Evolutionary conservation across 352 stramenopile genomes (phyloP).

Genomic region (Albugo candida): DNA sequence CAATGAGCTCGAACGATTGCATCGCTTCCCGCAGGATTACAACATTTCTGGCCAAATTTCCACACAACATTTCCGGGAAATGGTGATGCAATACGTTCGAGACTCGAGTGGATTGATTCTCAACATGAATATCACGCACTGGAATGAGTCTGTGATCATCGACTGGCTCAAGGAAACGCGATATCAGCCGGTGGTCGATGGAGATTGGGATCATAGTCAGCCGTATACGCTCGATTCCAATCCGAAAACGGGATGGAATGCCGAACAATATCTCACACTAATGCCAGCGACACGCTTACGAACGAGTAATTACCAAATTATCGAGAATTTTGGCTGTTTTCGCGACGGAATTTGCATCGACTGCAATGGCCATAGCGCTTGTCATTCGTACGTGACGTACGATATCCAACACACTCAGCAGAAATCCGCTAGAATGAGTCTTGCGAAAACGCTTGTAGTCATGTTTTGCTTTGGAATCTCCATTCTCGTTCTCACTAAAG

Average conservation of each 20-base stretch:
- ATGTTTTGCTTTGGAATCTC: constrained; percentile 83
- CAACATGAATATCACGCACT: constrained; percentile 32
- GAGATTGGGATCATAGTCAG: constrained; percentile 21
- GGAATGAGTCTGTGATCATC: constrained; percentile 17
- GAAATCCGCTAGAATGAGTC: constrained; percentile 33
- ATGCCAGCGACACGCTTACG: constrained; percentile 22
- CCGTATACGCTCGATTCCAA: constrained; percentile 26
- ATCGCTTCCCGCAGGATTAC: constrained; percentile 70
- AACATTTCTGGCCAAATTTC: constrained; percentile 38
- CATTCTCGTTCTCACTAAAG: constrained; percentile 83
- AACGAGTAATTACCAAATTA: constrained; percentile 28
- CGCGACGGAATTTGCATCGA: constrained; percentile 35
- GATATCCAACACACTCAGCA: constrained; percentile 34
- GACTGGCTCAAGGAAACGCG: constrained; percentile 32
- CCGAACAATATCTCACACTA: constrained; percentile 21
- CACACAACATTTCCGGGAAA: constrained; percentile 19
- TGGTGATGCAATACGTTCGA: constrained; percentile 54
- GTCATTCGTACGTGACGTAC: constrained; percentile 52
- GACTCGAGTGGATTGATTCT: constrained; percentile 52
- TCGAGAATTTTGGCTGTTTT: constrained; percentile 54
- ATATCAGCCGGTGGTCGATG: constrained; percentile 29
- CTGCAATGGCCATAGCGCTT: constrained; percentile 18
- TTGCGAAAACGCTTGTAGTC: constrained; percentile 75
- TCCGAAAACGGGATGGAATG: constrained; percentile 53
- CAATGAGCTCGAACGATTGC: constrained; percentile 52